Evolutionary conservation across 2,329 filamentous ascomycete species (phyloP), one percentile per base, ranked within the genome.

Genomic region (Aspergillus sp.): DNA sequence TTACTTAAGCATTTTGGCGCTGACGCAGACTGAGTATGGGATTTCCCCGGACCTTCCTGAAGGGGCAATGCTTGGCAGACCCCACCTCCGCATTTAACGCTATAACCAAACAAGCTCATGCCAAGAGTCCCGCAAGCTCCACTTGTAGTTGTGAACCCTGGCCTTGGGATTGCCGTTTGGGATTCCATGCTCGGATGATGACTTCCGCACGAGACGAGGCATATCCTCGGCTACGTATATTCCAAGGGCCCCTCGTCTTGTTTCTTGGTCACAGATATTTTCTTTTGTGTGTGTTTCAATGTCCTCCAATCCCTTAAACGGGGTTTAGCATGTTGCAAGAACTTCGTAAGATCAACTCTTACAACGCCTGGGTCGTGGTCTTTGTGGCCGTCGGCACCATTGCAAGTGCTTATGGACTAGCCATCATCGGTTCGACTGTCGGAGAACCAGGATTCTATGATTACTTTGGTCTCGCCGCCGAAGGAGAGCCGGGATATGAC

Each of bases 361-460:
- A 64, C 60, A 67, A 66, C 49, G 55, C 67, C 27, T 54, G 54
- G 38, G 56, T 68, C 42, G 62, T 67, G 9, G 49, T 61, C 22
- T 66, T 63, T 42, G 64, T 68, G 5, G 63, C 65, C 10, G 50
- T 66, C 10, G 64, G 66, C 22, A 62, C 62, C 12, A 66, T 62
- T 19, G 56, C 64, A 22, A 64, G 60, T 52, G 61, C 61, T 23
- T 67, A 66, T 17, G 52, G 61, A 19, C 57, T 65, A 49, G 60
- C 64, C 22, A 60, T 67, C 42, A 72, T 75, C 37, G 65, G 68
- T 10, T 71, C 69, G 10, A 74, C 71, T 1, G 66, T 75, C 44
- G 74, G 73, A 2, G 72, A 75, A 48, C 71, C 72, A 3, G 67
- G 61, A 33, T 75, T 75, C 61, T 74, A 71, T 57, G 60, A 54